A percentile compares a stretch with the other conserved stretches of the same genome.
These are phyloP conservation scores for Cucurbita ficifolia DNA, from an alignment of 306 rosid genomes.

Conservation along the genomic window DNA sequence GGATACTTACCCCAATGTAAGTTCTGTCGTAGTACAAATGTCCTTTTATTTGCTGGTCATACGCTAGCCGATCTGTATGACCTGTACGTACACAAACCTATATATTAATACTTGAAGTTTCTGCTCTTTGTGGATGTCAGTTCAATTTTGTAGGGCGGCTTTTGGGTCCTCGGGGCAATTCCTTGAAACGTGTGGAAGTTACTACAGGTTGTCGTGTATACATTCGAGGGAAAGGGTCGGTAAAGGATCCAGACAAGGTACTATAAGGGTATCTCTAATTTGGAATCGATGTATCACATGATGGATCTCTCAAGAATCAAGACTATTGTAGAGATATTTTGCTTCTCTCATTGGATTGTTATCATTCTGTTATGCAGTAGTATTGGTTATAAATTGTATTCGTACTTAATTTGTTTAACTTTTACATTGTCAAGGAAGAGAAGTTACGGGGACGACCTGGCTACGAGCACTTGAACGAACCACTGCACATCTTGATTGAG, in stretches of 20 bases:
- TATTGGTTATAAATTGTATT: neutral
- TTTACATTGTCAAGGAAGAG: slow-evolving; percentile 55
- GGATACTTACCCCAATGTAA: slow-evolving; percentile 81
- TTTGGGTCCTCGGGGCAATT: slow-evolving; percentile 92
- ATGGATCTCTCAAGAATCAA: neutral
- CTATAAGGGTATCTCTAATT: slow-evolving; percentile 4
- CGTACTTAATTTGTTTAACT: neutral
- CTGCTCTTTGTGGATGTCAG: slow-evolving; percentile 28
- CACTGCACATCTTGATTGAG: slow-evolving; percentile 81
- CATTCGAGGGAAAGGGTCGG: slow-evolving; percentile 87
- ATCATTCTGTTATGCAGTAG: neutral
- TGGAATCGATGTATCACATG: neutral
- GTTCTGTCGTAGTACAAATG: neutral
- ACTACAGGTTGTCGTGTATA: slow-evolving; percentile 91
- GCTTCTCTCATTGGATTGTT: slow-evolving; percentile 1
- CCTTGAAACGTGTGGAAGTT: slow-evolving; percentile 91
- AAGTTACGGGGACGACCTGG: slow-evolving; percentile 94
- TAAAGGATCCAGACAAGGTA: slow-evolving; percentile 92
- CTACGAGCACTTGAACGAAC: slow-evolving; percentile 89
- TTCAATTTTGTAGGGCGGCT: slow-evolving; percentile 97
- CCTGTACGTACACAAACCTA: neutral
- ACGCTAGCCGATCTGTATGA: neutral
- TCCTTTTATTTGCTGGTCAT: neutral
- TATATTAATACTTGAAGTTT: neutral
- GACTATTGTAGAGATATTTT: neutral